Percentiles rank a stretch among this genome's conserved stretches.
These are phyloP conservation scores for Thraustochytrium sp. DNA, from an alignment of 352 stramenopile genomes.

Conservation along the genomic window DNA sequence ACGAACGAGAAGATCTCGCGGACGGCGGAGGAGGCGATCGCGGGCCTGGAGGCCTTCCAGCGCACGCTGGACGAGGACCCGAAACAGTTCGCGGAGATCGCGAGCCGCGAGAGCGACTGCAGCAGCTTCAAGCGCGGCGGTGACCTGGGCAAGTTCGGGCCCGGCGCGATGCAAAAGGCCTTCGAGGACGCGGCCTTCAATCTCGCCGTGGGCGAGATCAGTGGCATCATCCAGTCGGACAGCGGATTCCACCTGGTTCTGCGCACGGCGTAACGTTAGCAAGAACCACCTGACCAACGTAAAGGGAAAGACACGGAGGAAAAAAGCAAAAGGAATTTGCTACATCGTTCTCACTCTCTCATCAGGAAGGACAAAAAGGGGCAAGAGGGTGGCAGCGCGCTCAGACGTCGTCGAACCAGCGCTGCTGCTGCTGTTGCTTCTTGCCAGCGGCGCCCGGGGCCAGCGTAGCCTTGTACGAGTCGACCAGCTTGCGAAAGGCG, in stretches of 20 bases:
- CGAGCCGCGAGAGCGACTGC: conserved; percentile 53
- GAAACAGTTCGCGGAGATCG: conserved; percentile 67
- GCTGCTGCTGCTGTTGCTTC: not conserved
- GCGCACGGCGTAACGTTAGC: conserved; percentile 57
- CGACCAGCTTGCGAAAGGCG: not conserved
- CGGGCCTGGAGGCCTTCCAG: conserved; percentile 63
- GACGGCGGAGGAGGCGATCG: conserved; percentile 79
- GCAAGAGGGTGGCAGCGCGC: not conserved
- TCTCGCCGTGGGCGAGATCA: conserved; percentile 85
- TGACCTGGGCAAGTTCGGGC: conserved; percentile 75
- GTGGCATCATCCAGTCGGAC: conserved; percentile 87
- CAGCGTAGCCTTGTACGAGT: not conserved
- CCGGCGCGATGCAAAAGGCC: conserved; percentile 81
- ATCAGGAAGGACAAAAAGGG: not conserved
- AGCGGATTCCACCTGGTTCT: conserved; percentile 95
- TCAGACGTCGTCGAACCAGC: conserved; percentile 1
- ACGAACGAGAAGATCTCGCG: conserved; percentile 81
- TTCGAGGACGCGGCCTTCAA: conserved; percentile 84
- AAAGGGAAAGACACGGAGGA: too few species aligned
- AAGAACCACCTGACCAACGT: too few species aligned
- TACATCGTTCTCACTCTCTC: too few species aligned
- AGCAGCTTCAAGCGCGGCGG: conserved; percentile 75
- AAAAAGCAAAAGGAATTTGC: too few species aligned
- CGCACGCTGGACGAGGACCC: conserved; percentile 61
- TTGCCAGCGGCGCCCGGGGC: not conserved